Percentiles rank a stretch among this genome's conserved stretches.
phyloP scores from a whole-genome alignment of 106 monocot species.

The Dendrobium huoshanense region DNA sequence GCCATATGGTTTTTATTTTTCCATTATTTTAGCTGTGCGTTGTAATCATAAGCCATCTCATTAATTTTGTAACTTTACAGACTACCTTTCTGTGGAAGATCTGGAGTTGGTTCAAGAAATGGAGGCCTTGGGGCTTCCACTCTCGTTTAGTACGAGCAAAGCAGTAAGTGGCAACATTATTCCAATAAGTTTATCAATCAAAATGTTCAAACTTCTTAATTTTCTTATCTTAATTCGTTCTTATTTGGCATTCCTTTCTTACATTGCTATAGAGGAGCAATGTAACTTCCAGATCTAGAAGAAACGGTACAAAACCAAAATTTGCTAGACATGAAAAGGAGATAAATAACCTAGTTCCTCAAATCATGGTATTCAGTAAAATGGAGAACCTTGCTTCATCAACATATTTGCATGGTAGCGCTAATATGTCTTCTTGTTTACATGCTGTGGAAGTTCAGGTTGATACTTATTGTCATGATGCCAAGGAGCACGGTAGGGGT shows the following conservation, averaged over 20 bases:
- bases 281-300: conserved; percentile 17
- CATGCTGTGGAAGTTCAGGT: not conserved
- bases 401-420: conserved; percentile 25
- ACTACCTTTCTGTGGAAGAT: conserved; percentile 33
- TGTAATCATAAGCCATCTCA: not conserved
- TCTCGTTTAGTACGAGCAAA: conserved; percentile 59
- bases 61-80: conserved; percentile 15
- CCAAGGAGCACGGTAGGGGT: not conserved
- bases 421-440: conserved; percentile 4
- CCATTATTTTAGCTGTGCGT: not conserved
- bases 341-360: conserved; percentile 7
- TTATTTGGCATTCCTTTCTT: not conserved
- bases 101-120: conserved; percentile 46
- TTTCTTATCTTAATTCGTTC: not conserved
- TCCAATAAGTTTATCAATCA: not conserved
- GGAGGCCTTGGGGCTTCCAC: conserved; percentile 75
- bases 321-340: conserved; percentile 12
- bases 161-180: conserved; percentile 22
- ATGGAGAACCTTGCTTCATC: conserved; percentile 16
- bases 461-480: conserved; percentile 12
- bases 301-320: conserved; percentile 21
- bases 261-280: conserved; percentile 23
- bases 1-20: not conserved
- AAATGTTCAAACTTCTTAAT: not conserved
- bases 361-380: not conserved